phyloP scores from a whole-genome alignment of 345 rosid species.

The Mallotus nudiflorus region DNA sequence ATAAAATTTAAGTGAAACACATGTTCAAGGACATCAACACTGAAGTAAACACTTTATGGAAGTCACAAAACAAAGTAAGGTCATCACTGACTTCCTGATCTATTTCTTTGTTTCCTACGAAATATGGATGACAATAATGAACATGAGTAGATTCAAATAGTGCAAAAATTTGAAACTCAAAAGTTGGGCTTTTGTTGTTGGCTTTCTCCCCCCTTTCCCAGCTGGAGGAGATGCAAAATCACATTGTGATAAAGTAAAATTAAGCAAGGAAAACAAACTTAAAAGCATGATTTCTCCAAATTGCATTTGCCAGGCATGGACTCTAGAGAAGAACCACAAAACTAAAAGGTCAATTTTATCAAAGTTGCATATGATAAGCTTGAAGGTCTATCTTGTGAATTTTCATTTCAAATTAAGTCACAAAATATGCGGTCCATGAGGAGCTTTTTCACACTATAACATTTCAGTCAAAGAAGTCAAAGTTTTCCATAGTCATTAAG shows the following conservation, averaged over 20 bases:
- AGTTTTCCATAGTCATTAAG: not conserved
- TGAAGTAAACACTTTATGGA: not conserved
- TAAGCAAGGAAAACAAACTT: not conserved
- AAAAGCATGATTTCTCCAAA: not conserved
- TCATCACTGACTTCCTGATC: not conserved
- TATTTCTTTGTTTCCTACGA: not conserved
- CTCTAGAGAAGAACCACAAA: no score
- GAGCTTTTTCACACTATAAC: not conserved
- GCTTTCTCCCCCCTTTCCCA: not conserved
- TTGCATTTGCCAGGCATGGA: no score
- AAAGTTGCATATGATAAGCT: not conserved
- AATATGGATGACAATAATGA: not conserved
- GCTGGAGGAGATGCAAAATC: not conserved
- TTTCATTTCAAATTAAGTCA: not conserved
- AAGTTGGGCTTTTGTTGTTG: not conserved
- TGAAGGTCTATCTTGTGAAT: not conserved
- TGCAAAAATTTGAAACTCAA: not conserved
- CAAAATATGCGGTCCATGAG: not conserved
- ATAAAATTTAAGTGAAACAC: not conserved
- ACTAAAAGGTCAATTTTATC: not conserved
- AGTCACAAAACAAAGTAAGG: not conserved
- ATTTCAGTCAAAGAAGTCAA: not conserved
- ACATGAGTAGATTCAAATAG: not conserved
- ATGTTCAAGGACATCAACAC: not conserved
- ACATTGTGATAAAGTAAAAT: not conserved